Evolutionary conservation across 306 rosid genomes (phyloP).

Genomic region (Trichosanthes cucumerina): DNA sequence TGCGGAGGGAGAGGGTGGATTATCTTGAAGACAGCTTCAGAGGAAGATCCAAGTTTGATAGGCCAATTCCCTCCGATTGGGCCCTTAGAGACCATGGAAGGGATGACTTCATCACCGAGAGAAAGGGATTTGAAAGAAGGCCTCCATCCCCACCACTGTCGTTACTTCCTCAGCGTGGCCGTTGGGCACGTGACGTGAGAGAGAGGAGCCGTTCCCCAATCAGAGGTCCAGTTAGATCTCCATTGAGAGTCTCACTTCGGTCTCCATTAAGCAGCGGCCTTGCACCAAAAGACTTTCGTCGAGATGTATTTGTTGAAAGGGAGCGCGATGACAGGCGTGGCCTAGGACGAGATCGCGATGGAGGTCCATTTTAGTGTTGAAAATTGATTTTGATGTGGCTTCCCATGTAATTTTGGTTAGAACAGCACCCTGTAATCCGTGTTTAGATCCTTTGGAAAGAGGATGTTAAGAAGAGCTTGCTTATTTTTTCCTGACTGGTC

Average conservation of each 20-base stretch:
- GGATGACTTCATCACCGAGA: constrained; percentile 48
- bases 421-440: not conserved
- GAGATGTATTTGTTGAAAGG: constrained; percentile 37
- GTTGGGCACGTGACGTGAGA: constrained; percentile 53
- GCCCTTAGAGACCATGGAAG: constrained; percentile 59
- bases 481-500: not conserved
- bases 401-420: constrained; percentile 2
- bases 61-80: constrained; percentile 65
- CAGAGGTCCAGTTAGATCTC: constrained; percentile 29
- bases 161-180: constrained; percentile 41
- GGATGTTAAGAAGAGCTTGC: not conserved
- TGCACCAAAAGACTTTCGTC: constrained; percentile 50
- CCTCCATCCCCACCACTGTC: constrained; percentile 53
- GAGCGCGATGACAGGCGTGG: constrained; percentile 22
- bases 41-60: constrained; percentile 65
- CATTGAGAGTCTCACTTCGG: not conserved
- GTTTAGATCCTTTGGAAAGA: not conserved
- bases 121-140: constrained; percentile 70
- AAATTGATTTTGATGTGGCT: not conserved
- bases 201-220: constrained; percentile 77
- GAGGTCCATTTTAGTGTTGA: constrained; percentile 43
- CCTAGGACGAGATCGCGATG: constrained; percentile 35
- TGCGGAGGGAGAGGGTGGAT: constrained; percentile 55
- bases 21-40: constrained; percentile 53
- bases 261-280: constrained; percentile 15